These are phyloP conservation scores for Spinacia oleracea DNA, from an alignment of 179 eudicot species.

Conservation along the genomic window DNA sequence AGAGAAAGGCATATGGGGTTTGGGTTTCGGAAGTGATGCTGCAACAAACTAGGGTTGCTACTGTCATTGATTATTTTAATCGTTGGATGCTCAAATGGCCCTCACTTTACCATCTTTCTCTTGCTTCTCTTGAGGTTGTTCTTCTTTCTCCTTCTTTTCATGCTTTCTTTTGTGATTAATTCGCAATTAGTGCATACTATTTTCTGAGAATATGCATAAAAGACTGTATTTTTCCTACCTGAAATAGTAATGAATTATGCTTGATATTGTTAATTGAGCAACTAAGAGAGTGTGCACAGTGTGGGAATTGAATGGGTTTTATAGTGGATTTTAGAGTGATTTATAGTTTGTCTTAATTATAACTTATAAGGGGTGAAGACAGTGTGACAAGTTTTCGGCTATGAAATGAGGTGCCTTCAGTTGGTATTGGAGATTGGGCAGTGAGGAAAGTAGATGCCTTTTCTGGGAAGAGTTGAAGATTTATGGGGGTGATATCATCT, in stretches of 20 bases:
- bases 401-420: neutral
- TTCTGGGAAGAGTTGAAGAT: neutral
- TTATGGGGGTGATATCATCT: neutral
- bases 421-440: neutral
- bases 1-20: constrained; percentile 75
- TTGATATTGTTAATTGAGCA: neutral
- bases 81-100: constrained; percentile 95
- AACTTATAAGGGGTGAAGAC: neutral
- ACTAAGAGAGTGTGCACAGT: neutral
- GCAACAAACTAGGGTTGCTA: constrained; percentile 89
- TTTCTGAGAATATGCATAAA: too few species aligned
- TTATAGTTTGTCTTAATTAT: neutral
- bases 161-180: neutral
- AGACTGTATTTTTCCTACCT: too few species aligned
- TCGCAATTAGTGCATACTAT: too few species aligned
- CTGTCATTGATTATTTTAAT: constrained; percentile 74
- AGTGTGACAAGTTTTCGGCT: neutral
- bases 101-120: constrained; percentile 58
- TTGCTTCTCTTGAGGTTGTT: constrained; percentile 76
- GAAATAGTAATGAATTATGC: neutral
- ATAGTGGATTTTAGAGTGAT: neutral
- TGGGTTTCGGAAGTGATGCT: constrained; percentile 99
- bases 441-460: neutral
- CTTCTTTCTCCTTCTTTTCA: neutral
- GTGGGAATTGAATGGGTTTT: neutral